Evolutionary conservation across 768 basidiomycete species (phyloP), one percentile per base, ranked within the genome.

Genomic region (Tricholoma saponaceum): DNA sequence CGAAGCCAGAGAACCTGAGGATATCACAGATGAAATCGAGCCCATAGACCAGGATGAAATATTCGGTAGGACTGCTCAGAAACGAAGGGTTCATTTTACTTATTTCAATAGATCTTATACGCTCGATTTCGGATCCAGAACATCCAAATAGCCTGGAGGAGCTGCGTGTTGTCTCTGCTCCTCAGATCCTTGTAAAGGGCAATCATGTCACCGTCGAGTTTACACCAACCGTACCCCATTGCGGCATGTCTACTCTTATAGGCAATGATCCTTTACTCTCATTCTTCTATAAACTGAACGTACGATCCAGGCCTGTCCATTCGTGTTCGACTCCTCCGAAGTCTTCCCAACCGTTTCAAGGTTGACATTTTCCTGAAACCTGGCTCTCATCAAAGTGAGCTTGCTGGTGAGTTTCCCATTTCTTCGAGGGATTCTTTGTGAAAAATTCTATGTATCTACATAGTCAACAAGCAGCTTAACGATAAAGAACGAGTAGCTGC

Each of bases 401-500:
- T 86, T 56, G 87, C 94, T 52, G 85, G 94, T 93, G 58, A 33
- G 86, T 73, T 22, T 37, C 33, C 16, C 47, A 1, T 30, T 13
- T 9, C 8, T 5, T 10, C 6, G 26, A 50, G n/a, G n/a, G 7
- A 28, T n/a, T 12, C 8, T 10, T 8, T 10, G 10, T n/a, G 6
- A 50, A 50, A 0, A 8, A 30, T 18, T 4, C 0, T 8, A 20
- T 9, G n/a, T 37, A 6, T 12, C 6, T 23, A 16, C 41, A 0
- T 61, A 96, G 97, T 99, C 10, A 99, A 98, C 74, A 98, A 98
- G 70, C 97, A 99, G 67, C 79, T 99, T 32, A 99, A 99, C 66
- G 97, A 99, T 75, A 99, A 99, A 72, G 97, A 99, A 73, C 82
- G 97, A 39, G 97, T 98, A 1, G 95, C 95, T 23, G 97, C 97